Evolutionary conservation across 495 filamentous ascomycete genomes (phyloP).

Genomic region (Massariosphaeria phaeospora): DNA sequence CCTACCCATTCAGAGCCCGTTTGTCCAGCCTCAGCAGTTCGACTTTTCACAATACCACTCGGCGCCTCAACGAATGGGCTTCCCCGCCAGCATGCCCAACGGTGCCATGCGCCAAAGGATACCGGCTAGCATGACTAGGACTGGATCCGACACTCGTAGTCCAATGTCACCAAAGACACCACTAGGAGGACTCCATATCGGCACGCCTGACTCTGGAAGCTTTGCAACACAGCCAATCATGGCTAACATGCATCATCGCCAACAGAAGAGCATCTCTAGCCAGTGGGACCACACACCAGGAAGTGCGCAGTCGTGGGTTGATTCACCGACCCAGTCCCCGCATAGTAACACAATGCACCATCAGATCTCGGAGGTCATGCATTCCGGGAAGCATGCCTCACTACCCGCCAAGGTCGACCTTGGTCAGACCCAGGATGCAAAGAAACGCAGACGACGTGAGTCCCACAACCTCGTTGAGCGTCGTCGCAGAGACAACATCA

Average conservation of each 20-base stretch:
- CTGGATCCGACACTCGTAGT: conserved; percentile 63
- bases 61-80: conserved; percentile 41
- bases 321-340: conserved; percentile 64
- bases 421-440: conserved; percentile 74
- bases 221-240: conserved; percentile 73
- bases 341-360: conserved; percentile 45
- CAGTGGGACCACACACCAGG: conserved; percentile 80
- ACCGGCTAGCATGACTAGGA: conserved; percentile 59
- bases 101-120: conserved; percentile 20
- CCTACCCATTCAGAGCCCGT: conserved; percentile 81
- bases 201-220: conserved; percentile 60
- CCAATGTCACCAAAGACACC: conserved; percentile 77
- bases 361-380: conserved; percentile 66
- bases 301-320: conserved; percentile 71
- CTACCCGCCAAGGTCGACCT: conserved; percentile 63
- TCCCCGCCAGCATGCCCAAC: conserved; percentile 23
- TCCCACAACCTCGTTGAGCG: conserved; percentile 96
- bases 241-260: conserved; percentile 54
- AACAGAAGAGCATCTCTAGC: conserved; percentile 74
- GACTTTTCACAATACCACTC: conserved; percentile 64
- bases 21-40: conserved; percentile 61
- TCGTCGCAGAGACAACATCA: conserved; percentile 93
- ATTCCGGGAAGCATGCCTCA: conserved; percentile 64
- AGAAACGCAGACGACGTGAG: conserved; percentile 81
- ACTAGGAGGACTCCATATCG: conserved; percentile 52